A percentile compares a stretch with the other conserved stretches of the same genome.
These are phyloP conservation scores for Metarhizium humberi DNA, from an alignment of 2,329 filamentous ascomycete species.

Conservation along the genomic window DNA sequence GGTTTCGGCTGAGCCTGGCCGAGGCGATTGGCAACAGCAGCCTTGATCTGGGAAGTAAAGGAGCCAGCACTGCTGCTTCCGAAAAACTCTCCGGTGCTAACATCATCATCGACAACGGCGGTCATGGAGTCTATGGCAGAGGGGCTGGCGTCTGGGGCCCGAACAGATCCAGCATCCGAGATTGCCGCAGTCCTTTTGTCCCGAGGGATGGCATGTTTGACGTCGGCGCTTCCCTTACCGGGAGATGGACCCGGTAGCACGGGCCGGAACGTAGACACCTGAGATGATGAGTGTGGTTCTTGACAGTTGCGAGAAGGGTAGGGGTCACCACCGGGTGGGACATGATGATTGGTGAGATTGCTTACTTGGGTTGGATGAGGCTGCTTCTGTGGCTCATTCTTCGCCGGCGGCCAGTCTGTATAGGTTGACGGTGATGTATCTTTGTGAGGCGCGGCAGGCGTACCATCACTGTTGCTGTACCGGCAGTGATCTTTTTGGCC, in stretches of 20 bases:
- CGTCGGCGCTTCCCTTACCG: background rate
- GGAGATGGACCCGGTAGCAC: background rate
- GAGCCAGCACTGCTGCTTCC: slow-evolving; percentile 36
- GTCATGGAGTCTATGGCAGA: slow-evolving; percentile 36
- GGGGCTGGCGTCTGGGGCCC: slow-evolving; percentile 11
- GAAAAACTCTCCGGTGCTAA: slow-evolving; percentile 32
- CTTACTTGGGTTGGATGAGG: background rate
- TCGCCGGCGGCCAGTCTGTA: background rate
- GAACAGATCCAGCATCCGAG: background rate
- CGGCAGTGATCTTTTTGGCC: slow-evolving; percentile 18
- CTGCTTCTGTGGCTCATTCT: background rate
- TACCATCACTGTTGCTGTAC: slow-evolving; percentile 12
- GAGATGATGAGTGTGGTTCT: background rate
- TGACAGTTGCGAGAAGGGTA: background rate
- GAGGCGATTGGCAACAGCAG: slow-evolving; percentile 26
- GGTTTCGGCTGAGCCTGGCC: slow-evolving; percentile 6
- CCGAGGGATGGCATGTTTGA: background rate
- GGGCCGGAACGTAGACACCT: background rate
- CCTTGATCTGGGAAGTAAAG: slow-evolving; percentile 36
- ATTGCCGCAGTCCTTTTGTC: background rate
- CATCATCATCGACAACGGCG: slow-evolving; percentile 31
- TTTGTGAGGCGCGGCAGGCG: background rate
- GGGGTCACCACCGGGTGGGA: background rate
- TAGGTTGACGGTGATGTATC: background rate
- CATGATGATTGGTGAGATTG: background rate